These are phyloP conservation scores for Polychaeton citri DNA, from an alignment of 2,329 filamentous ascomycete species.

Conservation along the genomic window DNA sequence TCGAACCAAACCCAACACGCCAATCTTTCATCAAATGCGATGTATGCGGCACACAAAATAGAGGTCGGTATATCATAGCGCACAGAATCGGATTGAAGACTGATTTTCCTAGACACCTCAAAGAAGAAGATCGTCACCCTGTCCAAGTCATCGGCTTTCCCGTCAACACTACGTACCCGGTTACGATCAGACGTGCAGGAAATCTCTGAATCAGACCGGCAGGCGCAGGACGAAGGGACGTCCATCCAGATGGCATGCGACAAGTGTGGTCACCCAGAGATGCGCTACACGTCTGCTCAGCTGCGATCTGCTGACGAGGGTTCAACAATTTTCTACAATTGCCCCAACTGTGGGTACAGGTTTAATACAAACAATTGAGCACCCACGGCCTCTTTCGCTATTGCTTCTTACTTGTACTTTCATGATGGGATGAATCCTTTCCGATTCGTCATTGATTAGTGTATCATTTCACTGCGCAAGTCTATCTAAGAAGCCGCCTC, in stretches of 20 bases:
- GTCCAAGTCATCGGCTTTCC: slow-evolving; percentile 84
- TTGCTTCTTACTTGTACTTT: too few species aligned
- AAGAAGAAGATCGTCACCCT: slow-evolving; percentile 65
- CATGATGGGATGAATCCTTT: too few species aligned
- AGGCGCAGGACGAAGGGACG: slow-evolving; percentile 48
- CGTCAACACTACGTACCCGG: slow-evolving; percentile 76
- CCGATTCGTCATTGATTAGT: too few species aligned
- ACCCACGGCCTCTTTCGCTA: too few species aligned
- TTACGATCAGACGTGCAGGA: slow-evolving; percentile 66
- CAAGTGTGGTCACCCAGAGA: slow-evolving; percentile 68
- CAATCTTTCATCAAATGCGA: slow-evolving; percentile 70
- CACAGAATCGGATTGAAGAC: background rate
- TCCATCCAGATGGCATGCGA: slow-evolving; percentile 55
- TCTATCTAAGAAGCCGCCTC: slow-evolving; percentile 6
- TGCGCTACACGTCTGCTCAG: slow-evolving; percentile 75
- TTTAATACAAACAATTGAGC: slow-evolving; percentile 50
- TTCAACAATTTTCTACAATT: slow-evolving; percentile 79
- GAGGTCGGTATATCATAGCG: slow-evolving; percentile 49
- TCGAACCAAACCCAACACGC: slow-evolving; percentile 66
- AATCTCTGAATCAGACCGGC: slow-evolving; percentile 55
- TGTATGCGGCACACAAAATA: slow-evolving; percentile 73
- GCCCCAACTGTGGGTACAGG: slow-evolving; percentile 68
- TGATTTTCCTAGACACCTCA: slow-evolving; percentile 47
- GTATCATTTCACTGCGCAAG: too few species aligned
- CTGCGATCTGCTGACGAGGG: slow-evolving; percentile 90